phyloP scores from a whole-genome alignment of 225 moss, liverwort and hornwort genomes.

The Pleurozium schreberi region DNA sequence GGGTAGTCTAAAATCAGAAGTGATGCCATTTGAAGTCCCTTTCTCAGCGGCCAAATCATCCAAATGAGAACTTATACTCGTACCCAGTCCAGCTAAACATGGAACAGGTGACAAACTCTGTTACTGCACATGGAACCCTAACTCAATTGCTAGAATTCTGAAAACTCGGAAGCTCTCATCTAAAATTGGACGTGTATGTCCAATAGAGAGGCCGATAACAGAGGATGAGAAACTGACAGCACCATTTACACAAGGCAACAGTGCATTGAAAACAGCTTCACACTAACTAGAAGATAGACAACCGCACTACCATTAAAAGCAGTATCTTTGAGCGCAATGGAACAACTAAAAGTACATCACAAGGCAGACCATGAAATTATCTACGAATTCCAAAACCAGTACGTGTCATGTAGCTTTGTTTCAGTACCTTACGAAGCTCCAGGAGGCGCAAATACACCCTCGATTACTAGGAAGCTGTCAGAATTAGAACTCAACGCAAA shows the following conservation, averaged over 20 bases:
- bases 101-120: constrained; percentile 37
- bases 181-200: background rate
- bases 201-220: background rate
- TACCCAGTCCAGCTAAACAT: constrained; percentile 37
- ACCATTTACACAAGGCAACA: constrained; percentile 46
- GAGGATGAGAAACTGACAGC: constrained; percentile 3
- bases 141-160: constrained; percentile 23
- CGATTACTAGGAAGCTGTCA: constrained; percentile 99
- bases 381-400: constrained; percentile 45
- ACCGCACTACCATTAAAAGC: constrained; percentile 5
- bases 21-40: constrained; percentile 75
- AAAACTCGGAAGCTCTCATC: constrained; percentile 15
- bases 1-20: constrained; percentile 86
- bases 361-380: constrained; percentile 28
- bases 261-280: constrained; percentile 49
- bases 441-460: constrained; percentile 98
- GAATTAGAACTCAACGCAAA: constrained; percentile 92
- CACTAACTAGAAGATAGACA: constrained; percentile 4
- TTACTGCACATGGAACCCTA: constrained; percentile 38
- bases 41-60: constrained; percentile 94
- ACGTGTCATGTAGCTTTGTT: constrained; percentile 60
- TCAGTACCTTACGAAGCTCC: constrained; percentile 96
- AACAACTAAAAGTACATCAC: constrained; percentile 18
- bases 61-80: constrained; percentile 47
- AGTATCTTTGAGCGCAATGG: constrained; percentile 21